Evolutionary conservation across 805 yeast genomes (phyloP).

Genomic region (Candida chauliodis): DNA sequence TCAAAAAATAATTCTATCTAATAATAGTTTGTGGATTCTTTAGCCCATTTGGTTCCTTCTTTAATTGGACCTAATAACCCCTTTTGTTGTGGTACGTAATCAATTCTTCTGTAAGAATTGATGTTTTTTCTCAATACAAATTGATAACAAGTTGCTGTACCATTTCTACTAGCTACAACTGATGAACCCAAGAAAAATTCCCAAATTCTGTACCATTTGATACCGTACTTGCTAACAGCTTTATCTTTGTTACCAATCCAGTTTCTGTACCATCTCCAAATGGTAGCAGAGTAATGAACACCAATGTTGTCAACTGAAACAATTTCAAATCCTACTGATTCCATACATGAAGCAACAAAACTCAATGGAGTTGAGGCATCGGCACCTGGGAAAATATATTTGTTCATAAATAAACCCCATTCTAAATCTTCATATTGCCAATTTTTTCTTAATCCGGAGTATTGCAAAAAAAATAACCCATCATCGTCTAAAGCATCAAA

Average conservation of each 20-base stretch:
- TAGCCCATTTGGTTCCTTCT: constrained; percentile 58
- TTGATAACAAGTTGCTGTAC: constrained; percentile 89
- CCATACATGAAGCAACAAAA: constrained; percentile 72
- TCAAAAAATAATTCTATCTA: not conserved
- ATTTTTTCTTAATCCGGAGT: constrained; percentile 83
- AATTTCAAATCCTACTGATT: constrained; percentile 82
- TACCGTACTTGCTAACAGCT: constrained; percentile 76
- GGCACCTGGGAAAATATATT: constrained; percentile 95
- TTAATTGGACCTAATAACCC: constrained; percentile 62
- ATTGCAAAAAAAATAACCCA: constrained; percentile 82
- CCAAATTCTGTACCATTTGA: constrained; percentile 92
- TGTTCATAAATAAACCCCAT: constrained; percentile 97
- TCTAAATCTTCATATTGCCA: constrained; percentile 94
- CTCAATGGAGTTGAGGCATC: constrained; percentile 94
- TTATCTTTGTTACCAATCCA: constrained; percentile 82
- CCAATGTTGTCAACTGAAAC: constrained; percentile 84
- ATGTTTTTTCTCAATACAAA: constrained; percentile 86
- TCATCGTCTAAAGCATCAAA: constrained; percentile 88
- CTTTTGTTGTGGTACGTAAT: constrained; percentile 73
- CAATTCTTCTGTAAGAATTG: constrained; percentile 78
- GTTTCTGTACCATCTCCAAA: constrained; percentile 93
- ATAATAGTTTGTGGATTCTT: constrained; percentile 16
- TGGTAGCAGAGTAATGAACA: constrained; percentile 86
- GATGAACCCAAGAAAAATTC: constrained; percentile 83
- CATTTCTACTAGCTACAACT: constrained; percentile 84